Conservation (phyloP, 768 basidiomycete species). For the Collybia sordida region DNA sequence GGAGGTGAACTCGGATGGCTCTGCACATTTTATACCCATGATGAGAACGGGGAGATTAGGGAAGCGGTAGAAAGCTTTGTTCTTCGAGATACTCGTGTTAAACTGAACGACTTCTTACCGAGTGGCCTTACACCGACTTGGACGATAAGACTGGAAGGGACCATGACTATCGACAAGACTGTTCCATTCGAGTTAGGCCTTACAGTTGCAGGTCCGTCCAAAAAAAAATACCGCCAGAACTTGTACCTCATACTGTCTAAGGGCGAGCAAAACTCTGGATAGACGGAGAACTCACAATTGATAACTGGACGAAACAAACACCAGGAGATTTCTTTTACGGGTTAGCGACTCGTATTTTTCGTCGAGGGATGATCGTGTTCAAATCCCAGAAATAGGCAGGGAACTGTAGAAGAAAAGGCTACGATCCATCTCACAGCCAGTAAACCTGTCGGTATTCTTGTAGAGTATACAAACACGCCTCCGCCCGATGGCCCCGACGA, state of each 20-base stretch:
- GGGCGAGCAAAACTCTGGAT: constrained; percentile 67
- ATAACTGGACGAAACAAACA: constrained; percentile 71
- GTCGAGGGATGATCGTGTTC: background rate
- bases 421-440: constrained; percentile 44
- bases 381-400: constrained; percentile 39
- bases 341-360: constrained; percentile 20
- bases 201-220: constrained; percentile 52
- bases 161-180: constrained; percentile 46
- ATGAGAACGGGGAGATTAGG: constrained; percentile 43
- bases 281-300: constrained; percentile 55
- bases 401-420: constrained; percentile 64
- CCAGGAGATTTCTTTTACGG: constrained; percentile 73
- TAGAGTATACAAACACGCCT: constrained; percentile 66
- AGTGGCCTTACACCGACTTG: constrained; percentile 50
- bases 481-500: constrained; percentile 45
- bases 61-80: constrained; percentile 45
- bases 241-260: constrained; percentile 11
- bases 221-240: background rate
- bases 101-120: constrained; percentile 68
- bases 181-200: constrained; percentile 59
- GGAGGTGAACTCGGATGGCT: constrained; percentile 60
- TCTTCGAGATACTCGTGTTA: constrained; percentile 59
- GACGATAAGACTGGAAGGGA: constrained; percentile 57
- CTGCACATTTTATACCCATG: constrained; percentile 62
- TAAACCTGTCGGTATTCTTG: constrained; percentile 47